Evolutionary conservation across 441 rosid species (phyloP).

Genomic region (Francoa sonchifolia): DNA sequence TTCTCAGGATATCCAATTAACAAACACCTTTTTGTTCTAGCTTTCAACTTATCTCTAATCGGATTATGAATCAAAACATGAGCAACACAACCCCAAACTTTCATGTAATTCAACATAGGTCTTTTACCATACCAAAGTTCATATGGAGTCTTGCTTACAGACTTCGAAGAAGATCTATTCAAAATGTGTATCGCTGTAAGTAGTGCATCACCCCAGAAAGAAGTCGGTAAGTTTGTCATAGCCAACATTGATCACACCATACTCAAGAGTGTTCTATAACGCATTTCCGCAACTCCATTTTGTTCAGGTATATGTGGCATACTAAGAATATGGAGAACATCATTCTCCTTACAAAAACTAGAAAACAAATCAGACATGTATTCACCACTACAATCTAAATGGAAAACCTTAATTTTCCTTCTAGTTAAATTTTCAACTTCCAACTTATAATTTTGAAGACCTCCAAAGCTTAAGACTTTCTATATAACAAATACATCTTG

Average conservation of each 20-base stretch:
- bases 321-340: background rate
- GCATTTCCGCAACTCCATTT: background rate
- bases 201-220: background rate
- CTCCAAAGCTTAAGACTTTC: background rate
- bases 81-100: constrained; percentile 1
- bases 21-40: background rate
- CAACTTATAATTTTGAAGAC: background rate
- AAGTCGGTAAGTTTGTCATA: background rate
- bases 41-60: background rate
- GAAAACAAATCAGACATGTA: background rate
- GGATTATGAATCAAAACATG: background rate
- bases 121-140: background rate
- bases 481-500: background rate
- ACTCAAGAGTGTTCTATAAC: background rate
- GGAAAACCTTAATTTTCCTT: background rate
- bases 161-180: background rate
- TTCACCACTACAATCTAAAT: background rate
- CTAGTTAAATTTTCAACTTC: background rate
- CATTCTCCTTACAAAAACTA: background rate
- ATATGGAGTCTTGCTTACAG: background rate
- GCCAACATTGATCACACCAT: background rate
- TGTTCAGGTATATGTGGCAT: background rate
- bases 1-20: background rate
- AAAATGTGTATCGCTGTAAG: background rate
- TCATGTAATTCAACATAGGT: background rate